phyloP scores from a whole-genome alignment of 768 basidiomycete species.

The Kwoniella mangroviensis region DNA sequence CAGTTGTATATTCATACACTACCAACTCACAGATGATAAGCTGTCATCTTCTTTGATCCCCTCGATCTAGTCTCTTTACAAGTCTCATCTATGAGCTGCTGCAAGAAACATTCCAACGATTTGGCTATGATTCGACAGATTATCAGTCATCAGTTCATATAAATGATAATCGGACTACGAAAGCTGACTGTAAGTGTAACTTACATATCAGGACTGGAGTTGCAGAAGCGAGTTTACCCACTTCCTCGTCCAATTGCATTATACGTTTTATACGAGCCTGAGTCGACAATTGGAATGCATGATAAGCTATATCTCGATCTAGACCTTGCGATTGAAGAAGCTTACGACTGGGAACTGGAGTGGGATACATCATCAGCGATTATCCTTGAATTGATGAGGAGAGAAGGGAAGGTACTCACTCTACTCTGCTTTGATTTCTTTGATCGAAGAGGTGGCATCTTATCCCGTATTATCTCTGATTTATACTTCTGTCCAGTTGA shows the following conservation, averaged over 20 bases:
- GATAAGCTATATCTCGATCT: slow-evolving; percentile 2
- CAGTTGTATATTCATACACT: too few species aligned
- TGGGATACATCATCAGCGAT: too few species aligned
- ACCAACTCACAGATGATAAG: slow-evolving; percentile 82
- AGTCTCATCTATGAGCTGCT: slow-evolving; percentile 78
- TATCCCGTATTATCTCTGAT: background rate
- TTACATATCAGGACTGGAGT: slow-evolving; percentile 95
- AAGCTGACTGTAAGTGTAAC: slow-evolving; percentile 57
- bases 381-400: background rate
- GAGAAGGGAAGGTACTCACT: slow-evolving; percentile 17
- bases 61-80: slow-evolving; percentile 76
- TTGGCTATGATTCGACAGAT: slow-evolving; percentile 69
- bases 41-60: slow-evolving; percentile 85
- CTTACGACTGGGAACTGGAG: slow-evolving; percentile 28
- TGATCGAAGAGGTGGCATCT: slow-evolving; percentile 22
- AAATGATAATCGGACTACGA: too few species aligned
- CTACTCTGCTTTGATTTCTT: slow-evolving; percentile 38
- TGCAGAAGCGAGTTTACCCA: slow-evolving; percentile 95
- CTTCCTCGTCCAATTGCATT: slow-evolving; percentile 99
- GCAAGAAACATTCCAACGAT: slow-evolving; percentile 89
- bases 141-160: background rate
- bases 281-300: background rate
- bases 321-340: background rate
- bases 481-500: too few species aligned
- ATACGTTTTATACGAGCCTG: slow-evolving; percentile 98